Conservation (phyloP, 2,329 filamentous ascomycete species). For the Cercospora brassicicola region DNA sequence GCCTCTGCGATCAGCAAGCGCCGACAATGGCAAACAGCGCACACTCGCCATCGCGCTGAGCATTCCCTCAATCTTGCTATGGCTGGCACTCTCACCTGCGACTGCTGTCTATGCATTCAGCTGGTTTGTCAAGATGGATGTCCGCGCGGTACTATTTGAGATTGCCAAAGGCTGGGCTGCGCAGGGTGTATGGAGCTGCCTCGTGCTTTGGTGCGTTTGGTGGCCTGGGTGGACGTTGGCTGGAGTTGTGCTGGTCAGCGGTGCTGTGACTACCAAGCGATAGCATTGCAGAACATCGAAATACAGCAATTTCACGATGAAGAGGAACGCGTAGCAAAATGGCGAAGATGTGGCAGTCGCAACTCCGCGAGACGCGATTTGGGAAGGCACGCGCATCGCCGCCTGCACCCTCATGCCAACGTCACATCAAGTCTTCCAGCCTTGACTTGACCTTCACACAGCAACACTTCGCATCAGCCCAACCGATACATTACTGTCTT, state of each 20-base stretch:
- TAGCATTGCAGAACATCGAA: background rate
- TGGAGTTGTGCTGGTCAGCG: slow-evolving; percentile 29
- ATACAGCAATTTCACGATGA: background rate
- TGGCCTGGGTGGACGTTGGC: slow-evolving; percentile 39
- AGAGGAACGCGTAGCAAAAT: background rate
- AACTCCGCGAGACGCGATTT: background rate
- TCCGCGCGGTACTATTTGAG: slow-evolving; percentile 31
- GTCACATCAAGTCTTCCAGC: background rate
- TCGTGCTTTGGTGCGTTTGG: slow-evolving; percentile 38
- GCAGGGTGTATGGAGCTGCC: slow-evolving; percentile 37
- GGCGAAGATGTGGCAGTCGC: background rate
- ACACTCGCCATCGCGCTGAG: slow-evolving; percentile 16
- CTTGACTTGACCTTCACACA: background rate
- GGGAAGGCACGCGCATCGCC: slow-evolving; percentile 1
- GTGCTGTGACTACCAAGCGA: slow-evolving; percentile 17
- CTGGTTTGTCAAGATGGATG: slow-evolving; percentile 24
- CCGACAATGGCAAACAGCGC: background rate
- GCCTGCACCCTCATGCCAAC: slow-evolving; percentile 6
- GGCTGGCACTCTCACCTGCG: slow-evolving; percentile 27
- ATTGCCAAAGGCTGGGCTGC: slow-evolving; percentile 37
- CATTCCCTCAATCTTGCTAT: slow-evolving; percentile 17
- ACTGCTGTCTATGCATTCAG: slow-evolving; percentile 27
- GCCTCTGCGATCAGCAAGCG: slow-evolving; percentile 13
- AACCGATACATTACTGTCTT: background rate
- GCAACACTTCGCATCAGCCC: background rate